Evolutionary conservation across 164 flowering plant species (phyloP), one percentile per base, ranked within the genome.

Genomic region (Umbilicus rupestris): DNA sequence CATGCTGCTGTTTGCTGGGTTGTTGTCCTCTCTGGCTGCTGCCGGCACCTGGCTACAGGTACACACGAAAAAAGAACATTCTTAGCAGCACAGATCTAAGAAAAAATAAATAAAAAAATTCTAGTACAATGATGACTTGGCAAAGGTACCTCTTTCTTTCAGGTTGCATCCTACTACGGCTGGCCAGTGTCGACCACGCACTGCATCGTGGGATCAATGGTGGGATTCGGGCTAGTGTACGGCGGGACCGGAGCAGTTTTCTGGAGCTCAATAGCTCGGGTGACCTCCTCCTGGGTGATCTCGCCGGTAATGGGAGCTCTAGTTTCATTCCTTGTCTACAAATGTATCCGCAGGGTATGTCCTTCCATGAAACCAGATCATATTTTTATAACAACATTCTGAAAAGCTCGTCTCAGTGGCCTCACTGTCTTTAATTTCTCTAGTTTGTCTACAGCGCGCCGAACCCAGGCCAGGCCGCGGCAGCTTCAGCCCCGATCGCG

Each of bases 171-270:
- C 4, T 94, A 78, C 66, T 94, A 77, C 66, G 99, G 99, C 35
- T 91, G 84, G 99, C 97, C 99, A 31, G 99, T 95, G 66, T 95
- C 99, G 24, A 95, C 99, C 20, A 95, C 99, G n/a, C 99, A 95
- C 73, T 95, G 97, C 68, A 95, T 95, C 64, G 92, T 95, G 39
- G 99, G 97, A 77, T 84, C 97, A 17, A 95, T 95, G 99, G 97
- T 95, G 57, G 97, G 99, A 62, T 95, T 95, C 76, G 99, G 96
- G 11, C 93, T 91, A 7, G 87, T 74, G 15, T 91, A 89, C 67
- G 97, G 97, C 0, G 97, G 99, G 63, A 67, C 85, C 37, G 92
- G 92, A 47, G 96, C 97, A n/a, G 96, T 95, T 62, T 95, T 95
- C 70, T 95, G 97, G 99, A 85, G 94, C 64, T 91, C 99, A 37